Evolutionary conservation across 495 filamentous ascomycete species (phyloP).

Genomic region (Neurospora sublineolata): DNA sequence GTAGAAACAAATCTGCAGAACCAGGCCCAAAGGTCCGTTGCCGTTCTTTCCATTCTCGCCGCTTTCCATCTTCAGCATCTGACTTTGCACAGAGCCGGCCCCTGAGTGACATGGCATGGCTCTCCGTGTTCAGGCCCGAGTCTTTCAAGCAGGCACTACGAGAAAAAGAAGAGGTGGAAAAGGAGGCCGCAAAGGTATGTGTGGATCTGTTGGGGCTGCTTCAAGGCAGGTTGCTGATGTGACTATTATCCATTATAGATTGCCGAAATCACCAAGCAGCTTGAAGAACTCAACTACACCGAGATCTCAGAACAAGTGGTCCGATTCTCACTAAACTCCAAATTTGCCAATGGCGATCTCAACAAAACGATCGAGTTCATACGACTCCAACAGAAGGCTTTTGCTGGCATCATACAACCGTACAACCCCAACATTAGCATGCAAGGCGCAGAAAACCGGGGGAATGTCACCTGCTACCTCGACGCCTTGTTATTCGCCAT

Average conservation of each 20-base stretch:
- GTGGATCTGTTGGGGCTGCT: neutral
- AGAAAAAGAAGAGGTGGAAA: constrained; percentile 44
- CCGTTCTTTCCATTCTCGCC: constrained; percentile 4
- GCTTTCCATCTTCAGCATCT: constrained; percentile 9
- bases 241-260: constrained; percentile 30
- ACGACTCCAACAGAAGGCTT: constrained; percentile 61
- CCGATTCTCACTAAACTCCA: constrained; percentile 54
- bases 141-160: constrained; percentile 39
- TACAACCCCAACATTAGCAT: constrained; percentile 61
- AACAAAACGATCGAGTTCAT: constrained; percentile 69
- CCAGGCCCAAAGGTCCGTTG: constrained; percentile 37
- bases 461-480: constrained; percentile 80
- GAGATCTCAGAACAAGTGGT: constrained; percentile 51
- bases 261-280: constrained; percentile 39
- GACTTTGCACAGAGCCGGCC: constrained; percentile 23
- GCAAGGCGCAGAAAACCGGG: constrained; percentile 77
- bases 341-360: constrained; percentile 54
- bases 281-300: constrained; percentile 42
- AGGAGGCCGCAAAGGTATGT: constrained; percentile 29
- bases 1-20: constrained; percentile 37
- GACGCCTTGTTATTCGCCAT: constrained; percentile 92
- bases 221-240: neutral
- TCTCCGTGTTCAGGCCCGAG: constrained; percentile 46
- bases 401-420: constrained; percentile 64
- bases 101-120: constrained; percentile 30